A percentile compares a stretch with the other conserved stretches of the same genome.
Evolutionary conservation across 2,329 filamentous ascomycete species (phyloP).

Genomic region (Aphanocladium album): DNA sequence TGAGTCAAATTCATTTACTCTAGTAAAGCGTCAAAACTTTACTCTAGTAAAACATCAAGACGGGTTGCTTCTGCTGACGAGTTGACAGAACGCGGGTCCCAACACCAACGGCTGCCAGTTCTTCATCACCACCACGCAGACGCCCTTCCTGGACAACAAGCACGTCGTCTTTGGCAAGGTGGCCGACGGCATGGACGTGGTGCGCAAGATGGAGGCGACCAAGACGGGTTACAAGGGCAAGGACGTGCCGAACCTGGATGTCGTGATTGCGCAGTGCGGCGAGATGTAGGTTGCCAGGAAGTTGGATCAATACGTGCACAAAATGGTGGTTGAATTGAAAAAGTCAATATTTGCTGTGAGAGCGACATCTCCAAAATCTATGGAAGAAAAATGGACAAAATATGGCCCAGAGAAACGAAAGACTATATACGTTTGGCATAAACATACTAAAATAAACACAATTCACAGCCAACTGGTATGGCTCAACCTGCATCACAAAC

Average conservation of each 20-base stretch:
- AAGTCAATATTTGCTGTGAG: not conserved
- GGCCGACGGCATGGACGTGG: constrained; percentile 82
- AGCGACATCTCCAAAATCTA: not conserved
- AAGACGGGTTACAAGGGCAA: constrained; percentile 68
- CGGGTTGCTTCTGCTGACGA: constrained; percentile 9
- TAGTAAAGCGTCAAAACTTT: not conserved
- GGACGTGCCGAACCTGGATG: constrained; percentile 80
- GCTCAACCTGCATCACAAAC: not conserved
- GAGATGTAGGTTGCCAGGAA: constrained; percentile 75
- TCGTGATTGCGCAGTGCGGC: constrained; percentile 80
- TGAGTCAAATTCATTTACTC: constrained; percentile 34
- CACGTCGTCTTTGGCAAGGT: constrained; percentile 96
- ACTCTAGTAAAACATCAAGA: constrained; percentile 11
- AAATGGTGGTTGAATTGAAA: not conserved
- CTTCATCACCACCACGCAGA: constrained; percentile 88
- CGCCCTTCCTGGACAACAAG: constrained; percentile 84
- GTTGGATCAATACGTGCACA: too few species aligned
- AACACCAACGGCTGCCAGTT: constrained; percentile 96
- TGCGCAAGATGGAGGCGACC: constrained; percentile 87
- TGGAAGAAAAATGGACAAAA: constrained; percentile 1
- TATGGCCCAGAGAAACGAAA: constrained; percentile 3
- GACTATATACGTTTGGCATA: constrained; percentile 7
- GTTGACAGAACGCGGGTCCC: constrained; percentile 71
- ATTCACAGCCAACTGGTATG: not conserved
- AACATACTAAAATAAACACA: not conserved